Conservation (phyloP, 495 filamentous ascomycete genomes). For the Amphirosellinia nigrospora region DNA sequence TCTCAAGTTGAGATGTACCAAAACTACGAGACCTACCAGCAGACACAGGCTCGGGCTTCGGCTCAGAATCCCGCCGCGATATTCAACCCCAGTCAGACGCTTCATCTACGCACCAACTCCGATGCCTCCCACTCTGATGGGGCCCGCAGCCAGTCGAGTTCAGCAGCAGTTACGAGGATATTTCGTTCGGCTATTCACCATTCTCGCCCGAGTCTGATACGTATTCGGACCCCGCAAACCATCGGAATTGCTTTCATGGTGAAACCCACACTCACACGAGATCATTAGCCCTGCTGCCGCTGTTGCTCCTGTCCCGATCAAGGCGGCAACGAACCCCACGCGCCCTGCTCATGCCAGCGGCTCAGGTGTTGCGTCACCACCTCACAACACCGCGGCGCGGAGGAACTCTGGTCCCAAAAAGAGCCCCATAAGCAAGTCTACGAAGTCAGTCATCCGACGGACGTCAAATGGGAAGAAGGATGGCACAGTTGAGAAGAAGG, state of each 20-base stretch:
- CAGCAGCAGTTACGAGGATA: conserved; percentile 85
- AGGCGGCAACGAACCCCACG: conserved; percentile 63
- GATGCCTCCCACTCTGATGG: conserved; percentile 80
- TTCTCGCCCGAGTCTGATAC: conserved; percentile 67
- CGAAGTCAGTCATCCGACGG: conserved; percentile 79
- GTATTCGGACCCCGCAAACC: conserved; percentile 57
- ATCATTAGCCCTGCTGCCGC: conserved; percentile 70
- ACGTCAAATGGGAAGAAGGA: conserved; percentile 78
- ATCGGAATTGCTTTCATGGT: conserved; percentile 58
- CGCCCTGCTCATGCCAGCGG: conserved; percentile 62
- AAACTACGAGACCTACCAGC: conserved; percentile 54
- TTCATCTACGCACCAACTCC: conserved; percentile 83
- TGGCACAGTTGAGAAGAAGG: conserved; percentile 77
- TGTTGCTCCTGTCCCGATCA: conserved; percentile 73
- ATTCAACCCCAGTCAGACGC: conserved; percentile 83
- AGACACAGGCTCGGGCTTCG: conserved; percentile 51
- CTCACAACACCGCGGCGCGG: conserved; percentile 52
- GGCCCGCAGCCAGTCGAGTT: conserved; percentile 62
- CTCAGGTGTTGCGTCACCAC: conserved; percentile 67
- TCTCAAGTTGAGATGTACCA: conserved; percentile 67
- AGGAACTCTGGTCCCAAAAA: conserved; percentile 71
- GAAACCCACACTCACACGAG: conserved; percentile 55
- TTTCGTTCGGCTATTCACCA: conserved; percentile 74
- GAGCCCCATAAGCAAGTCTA: conserved; percentile 78
- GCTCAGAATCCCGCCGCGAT: conserved; percentile 65